Evolutionary conservation across 768 basidiomycete genomes (phyloP), one percentile per base, ranked within the genome.

Genomic region (Paxillus rubicundulus): DNA sequence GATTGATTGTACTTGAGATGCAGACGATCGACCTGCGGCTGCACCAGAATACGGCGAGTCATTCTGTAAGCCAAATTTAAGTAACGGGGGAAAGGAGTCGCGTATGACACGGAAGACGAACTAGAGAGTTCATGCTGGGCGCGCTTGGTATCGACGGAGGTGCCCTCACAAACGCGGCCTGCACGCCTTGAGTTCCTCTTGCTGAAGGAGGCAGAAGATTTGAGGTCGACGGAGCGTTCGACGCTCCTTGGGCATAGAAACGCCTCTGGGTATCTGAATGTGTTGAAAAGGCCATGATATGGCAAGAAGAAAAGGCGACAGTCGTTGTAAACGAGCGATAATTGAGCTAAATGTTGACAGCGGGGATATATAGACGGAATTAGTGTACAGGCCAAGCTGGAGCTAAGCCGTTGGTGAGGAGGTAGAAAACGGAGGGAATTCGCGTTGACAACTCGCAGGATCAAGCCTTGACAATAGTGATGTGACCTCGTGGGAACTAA

Each of bases 221-320:
- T 30, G 78, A 68, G 7, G 79, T 78, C 4, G 84, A 85, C 5
- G 76, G 74, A 10, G 80, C 73, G 54, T 72, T 67, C 53, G 69
- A 68, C 43, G 66, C 61, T 20, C 71, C 67, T 55, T 68, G 66
- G 60, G 73, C 72, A 60, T 77, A 74, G 57, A 69, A 71, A 52
- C 70, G 74, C 47, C 72, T 71, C 52, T 76, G 74, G 55, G 74
- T 58, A 59, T 75, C 72, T 16, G 71, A 68, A 32, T 64, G 64
- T 24, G n/a, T n/a, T n/a, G 52, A 49, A 20, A 53, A 57, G 12
- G 63, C 49, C 67, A 70, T 69, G 47, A 45, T 12, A 56, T 18
- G 52, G 48, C 42, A 58, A 41, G 46, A 48, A 51, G 36, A 45
- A 32, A 57, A 27, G 60, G 32, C 45, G 50, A 27, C 40, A 32